Evolutionary conservation across 768 basidiomycete genomes (phyloP).

Genomic region (Psilocybe subaeruginosa): DNA sequence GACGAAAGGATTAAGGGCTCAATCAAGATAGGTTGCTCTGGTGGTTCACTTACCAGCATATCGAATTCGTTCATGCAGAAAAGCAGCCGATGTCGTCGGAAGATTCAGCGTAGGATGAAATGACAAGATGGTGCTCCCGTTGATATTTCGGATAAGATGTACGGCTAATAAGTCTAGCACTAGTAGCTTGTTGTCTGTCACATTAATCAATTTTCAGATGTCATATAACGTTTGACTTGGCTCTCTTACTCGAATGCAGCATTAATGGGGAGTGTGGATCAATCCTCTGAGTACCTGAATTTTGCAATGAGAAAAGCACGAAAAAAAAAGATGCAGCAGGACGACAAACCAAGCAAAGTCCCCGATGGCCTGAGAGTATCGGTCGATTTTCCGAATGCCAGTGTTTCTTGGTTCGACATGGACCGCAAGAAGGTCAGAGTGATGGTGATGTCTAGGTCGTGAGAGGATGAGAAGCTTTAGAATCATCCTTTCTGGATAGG

Average conservation of each 20-base stretch:
- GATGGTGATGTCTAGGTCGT: slow-evolving; percentile 58
- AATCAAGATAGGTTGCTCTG: neutral
- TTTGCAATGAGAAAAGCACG: neutral
- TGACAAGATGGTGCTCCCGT: slow-evolving; percentile 52
- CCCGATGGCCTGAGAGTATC: slow-evolving; percentile 17
- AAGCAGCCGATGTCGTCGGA: slow-evolving; percentile 42
- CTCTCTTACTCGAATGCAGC: slow-evolving; percentile 33
- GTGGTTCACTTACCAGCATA: slow-evolving; percentile 39
- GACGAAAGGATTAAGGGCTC: neutral
- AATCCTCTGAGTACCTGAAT: slow-evolving; percentile 30
- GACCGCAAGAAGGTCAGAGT: slow-evolving; percentile 60
- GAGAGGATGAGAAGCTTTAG: neutral
- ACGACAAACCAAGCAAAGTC: slow-evolving; percentile 10
- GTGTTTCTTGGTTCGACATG: slow-evolving; percentile 30
- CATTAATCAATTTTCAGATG: neutral
- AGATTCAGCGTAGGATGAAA: slow-evolving; percentile 45
- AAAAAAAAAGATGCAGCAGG: neutral
- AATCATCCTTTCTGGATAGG: neutral
- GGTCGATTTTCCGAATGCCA: slow-evolving; percentile 14
- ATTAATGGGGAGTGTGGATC: slow-evolving; percentile 43
- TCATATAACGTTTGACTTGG: neutral
- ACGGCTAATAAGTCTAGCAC: slow-evolving; percentile 51
- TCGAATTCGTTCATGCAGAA: slow-evolving; percentile 49
- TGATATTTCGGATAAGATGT: slow-evolving; percentile 46
- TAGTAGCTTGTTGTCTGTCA: slow-evolving; percentile 33